Evolutionary conservation across 1,284 basidiomycete genomes (phyloP).

Genomic region (Ustilago tritici): DNA sequence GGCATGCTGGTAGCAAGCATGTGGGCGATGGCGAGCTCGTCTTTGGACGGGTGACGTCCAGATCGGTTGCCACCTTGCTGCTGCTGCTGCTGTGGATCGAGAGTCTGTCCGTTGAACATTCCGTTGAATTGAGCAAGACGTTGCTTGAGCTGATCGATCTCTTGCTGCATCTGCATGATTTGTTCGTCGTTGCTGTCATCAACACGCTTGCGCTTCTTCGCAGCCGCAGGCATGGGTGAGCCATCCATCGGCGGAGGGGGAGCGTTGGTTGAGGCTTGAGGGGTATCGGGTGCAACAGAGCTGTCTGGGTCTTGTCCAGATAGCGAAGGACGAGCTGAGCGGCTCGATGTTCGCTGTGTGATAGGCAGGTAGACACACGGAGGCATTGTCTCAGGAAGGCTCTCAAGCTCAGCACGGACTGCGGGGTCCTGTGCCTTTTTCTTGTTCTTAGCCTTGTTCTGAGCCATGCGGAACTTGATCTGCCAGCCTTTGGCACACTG

Average conservation of each 20-base stretch:
- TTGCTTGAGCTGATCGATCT: constrained; percentile 48
- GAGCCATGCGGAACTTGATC: constrained; percentile 55
- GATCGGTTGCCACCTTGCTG: constrained; percentile 25
- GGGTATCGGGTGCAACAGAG: constrained; percentile 29
- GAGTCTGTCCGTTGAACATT: constrained; percentile 33
- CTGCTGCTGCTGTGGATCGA: constrained; percentile 22
- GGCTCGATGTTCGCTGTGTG: constrained; percentile 41
- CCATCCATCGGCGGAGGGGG: constrained; percentile 36
- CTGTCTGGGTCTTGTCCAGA: constrained; percentile 29
- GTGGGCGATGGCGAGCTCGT: constrained; percentile 61
- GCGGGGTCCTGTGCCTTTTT: constrained; percentile 44
- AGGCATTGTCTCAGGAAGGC: constrained; percentile 51
- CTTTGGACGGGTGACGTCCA: constrained; percentile 49
- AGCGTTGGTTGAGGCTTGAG: constrained; percentile 10
- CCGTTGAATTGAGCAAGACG: constrained; percentile 49
- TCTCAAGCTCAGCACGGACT: constrained; percentile 45
- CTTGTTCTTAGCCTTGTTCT: constrained; percentile 56
- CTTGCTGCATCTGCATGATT: constrained; percentile 41
- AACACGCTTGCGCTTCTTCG: constrained; percentile 50
- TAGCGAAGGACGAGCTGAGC: constrained; percentile 32
- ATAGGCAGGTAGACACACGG: constrained; percentile 53
- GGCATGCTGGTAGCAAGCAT: constrained; percentile 63
- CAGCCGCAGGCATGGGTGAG: constrained; percentile 37
- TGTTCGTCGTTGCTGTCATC: constrained; percentile 43
- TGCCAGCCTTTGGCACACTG: constrained; percentile 62